Evolutionary conservation across 441 rosid genomes (phyloP), one percentile per base, ranked within the genome.

Genomic region (Pelargonium australe): DNA sequence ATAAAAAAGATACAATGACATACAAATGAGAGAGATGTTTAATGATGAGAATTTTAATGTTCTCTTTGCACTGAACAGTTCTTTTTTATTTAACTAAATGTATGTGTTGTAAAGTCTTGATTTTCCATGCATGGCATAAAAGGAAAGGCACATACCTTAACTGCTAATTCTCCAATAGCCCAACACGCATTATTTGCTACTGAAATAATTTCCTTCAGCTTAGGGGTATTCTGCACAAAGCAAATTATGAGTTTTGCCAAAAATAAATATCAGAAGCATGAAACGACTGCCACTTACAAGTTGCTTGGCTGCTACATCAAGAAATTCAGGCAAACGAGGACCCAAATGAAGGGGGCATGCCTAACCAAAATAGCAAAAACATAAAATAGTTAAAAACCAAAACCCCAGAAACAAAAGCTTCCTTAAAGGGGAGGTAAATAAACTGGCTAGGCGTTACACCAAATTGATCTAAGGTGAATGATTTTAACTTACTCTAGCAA

Each of bases 141-240:
- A 25, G 31, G 31, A 25, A 23, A 51, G 47, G 8, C 74, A 73
- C 7, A 11, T 75, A 91, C 99, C 93, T 95, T 95, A 73, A 95
- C 84, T 7, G 98, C 98, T 69, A 92, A 78, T 75, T 95, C 99
- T 74, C 99, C 99, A 65, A 95, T 88, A 66, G 99, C 98, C 99
- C 99, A 95, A 66, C 99, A 95, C 5, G 98, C 98, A 79, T 95
- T 95, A 78, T 95, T 95, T 41, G 97, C 99, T 3, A 89, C 99
- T 71, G 97, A 95, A 72, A 87, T 53, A 69, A 86, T 84, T 76
- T 92, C 98, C 83, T 80, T 83, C 75, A 83, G 84, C 80, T 82
- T 83, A 72, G 93, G 78, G 63, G 88, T 72, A 72, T 63, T 81
- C 99, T 95, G 89, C 73, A 75, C 13, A 53, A 67, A 78, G 66